Percentiles rank a stretch among this genome's conserved stretches.
These are phyloP conservation scores for Rickenella mellea DNA, from an alignment of 768 basidiomycete genomes.

Conservation along the genomic window DNA sequence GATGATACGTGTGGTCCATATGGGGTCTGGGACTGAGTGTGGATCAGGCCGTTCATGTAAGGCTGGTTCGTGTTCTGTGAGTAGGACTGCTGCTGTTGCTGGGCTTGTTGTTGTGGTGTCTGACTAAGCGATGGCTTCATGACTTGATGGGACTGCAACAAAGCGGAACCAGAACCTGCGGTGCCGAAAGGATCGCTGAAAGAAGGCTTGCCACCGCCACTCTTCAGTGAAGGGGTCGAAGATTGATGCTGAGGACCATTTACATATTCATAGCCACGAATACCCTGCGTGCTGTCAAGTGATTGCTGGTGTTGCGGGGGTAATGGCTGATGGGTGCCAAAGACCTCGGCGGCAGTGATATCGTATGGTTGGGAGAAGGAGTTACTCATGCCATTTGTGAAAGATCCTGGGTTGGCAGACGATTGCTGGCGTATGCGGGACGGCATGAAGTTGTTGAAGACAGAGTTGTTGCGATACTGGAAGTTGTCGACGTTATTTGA, in stretches of 20 bases:
- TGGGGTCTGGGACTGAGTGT: constrained; percentile 44
- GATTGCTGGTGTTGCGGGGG: background rate
- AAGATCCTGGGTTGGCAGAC: background rate
- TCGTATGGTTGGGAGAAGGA: no score
- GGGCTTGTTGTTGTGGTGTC: constrained; percentile 2
- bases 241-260: background rate
- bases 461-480: background rate
- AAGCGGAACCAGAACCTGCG: constrained; percentile 3
- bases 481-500: background rate
- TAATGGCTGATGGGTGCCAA: constrained; percentile 16
- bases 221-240: background rate
- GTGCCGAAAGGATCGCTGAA: background rate
- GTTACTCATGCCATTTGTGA: background rate
- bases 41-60: constrained; percentile 6
- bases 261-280: background rate
- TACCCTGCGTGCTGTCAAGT: background rate
- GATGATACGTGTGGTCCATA: constrained; percentile 61
- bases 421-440: background rate
- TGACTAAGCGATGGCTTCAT: constrained; percentile 2
- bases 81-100: constrained; percentile 21
- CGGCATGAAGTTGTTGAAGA: background rate
- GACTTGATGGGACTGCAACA: constrained; percentile 8
- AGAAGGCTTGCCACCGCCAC: background rate
- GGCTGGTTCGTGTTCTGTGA: constrained; percentile 25
- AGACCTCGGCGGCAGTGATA: constrained; percentile 14